Conservation (phyloP, 768 basidiomycete genomes). For the Lepiota venenata region DNA sequence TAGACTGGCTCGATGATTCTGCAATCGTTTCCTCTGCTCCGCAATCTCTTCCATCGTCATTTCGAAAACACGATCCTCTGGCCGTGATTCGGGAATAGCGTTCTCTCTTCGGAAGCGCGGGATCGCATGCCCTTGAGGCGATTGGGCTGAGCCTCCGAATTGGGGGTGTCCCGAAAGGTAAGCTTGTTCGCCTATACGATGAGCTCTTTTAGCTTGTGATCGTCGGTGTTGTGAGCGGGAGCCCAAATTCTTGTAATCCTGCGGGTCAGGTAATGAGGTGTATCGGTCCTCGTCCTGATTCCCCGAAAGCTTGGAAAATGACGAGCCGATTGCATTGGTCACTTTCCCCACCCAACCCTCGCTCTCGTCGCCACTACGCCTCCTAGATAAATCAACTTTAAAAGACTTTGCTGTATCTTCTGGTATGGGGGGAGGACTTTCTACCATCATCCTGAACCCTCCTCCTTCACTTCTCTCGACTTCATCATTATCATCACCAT, state of each 20-base stretch:
- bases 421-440: neutral
- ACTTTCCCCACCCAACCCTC: conserved; percentile 1
- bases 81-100: too few relatives aligned
- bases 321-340: neutral
- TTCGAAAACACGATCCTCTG: too few relatives aligned
- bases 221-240: too few relatives aligned
- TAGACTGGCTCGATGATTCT: conserved; percentile 4
- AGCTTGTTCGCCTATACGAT: too few relatives aligned
- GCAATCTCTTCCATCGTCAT: neutral
- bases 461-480: neutral
- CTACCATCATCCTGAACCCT: neutral
- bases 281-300: neutral
- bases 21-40: neutral
- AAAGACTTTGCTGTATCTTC: too few relatives aligned
- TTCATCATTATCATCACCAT: neutral
- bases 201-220: too few relatives aligned
- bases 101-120: too few relatives aligned
- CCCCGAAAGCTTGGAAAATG: neutral
- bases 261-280: neutral
- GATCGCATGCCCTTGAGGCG: neutral
- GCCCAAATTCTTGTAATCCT: neutral
- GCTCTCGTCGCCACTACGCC: too few relatives aligned
- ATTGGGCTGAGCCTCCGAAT: too few relatives aligned
- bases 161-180: too few relatives aligned
- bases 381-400: too few relatives aligned